Conservation (phyloP, 2,329 filamentous ascomycete species). For the Ophiostoma pallidulum region DNA sequence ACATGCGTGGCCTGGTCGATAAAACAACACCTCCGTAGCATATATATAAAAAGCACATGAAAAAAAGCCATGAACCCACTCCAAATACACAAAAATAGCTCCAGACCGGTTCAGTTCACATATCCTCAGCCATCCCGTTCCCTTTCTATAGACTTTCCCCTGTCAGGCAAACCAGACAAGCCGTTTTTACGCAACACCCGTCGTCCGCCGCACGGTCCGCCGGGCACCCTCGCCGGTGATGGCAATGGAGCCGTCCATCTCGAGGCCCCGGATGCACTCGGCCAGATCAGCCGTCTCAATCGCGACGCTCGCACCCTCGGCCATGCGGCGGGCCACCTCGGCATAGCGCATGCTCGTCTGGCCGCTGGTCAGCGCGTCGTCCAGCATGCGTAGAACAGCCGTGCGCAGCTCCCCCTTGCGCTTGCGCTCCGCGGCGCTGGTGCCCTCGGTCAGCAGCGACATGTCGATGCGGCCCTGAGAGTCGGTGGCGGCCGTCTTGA, state of each 20-base stretch:
- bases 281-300: constrained; percentile 74
- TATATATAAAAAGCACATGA: too few relatives aligned
- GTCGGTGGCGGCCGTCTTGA: constrained; percentile 97
- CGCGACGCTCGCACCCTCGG: constrained; percentile 59
- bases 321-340: constrained; percentile 66
- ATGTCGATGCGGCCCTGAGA: constrained; percentile 90
- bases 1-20: too few relatives aligned
- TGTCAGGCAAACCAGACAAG: too few relatives aligned
- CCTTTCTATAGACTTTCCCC: too few relatives aligned
- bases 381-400: constrained; percentile 63
- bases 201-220: constrained; percentile 71
- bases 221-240: constrained; percentile 76
- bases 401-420: constrained; percentile 76
- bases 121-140: too few relatives aligned
- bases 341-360: constrained; percentile 58
- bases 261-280: constrained; percentile 68
- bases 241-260: constrained; percentile 76
- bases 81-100: too few relatives aligned
- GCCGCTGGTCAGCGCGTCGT: constrained; percentile 68
- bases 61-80: too few relatives aligned
- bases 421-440: constrained; percentile 74
- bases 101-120: too few relatives aligned
- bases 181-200: constrained; percentile 28
- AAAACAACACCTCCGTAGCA: too few relatives aligned
- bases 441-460: constrained; percentile 91